A percentile compares a stretch with the other conserved stretches of the same genome.
phyloP scores from a whole-genome alignment of 73 alveolate genomes.

The Blepharisma stoltei region DNA sequence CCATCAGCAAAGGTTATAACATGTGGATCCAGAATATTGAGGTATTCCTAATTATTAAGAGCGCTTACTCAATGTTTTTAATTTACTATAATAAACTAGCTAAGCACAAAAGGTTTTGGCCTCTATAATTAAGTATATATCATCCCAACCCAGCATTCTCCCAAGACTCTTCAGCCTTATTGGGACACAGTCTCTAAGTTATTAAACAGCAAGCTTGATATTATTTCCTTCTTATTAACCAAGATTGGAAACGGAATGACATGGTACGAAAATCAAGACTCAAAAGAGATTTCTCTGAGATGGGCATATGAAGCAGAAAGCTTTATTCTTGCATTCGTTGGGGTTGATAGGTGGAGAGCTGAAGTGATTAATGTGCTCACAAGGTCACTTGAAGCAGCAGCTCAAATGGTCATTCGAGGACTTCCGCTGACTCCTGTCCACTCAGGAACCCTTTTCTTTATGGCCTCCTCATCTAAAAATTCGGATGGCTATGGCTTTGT shows the following conservation, averaged over 20 bases:
- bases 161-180: background rate
- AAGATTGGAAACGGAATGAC: background rate
- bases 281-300: no score
- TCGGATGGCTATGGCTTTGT: background rate
- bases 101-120: no score
- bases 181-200: background rate
- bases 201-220: background rate
- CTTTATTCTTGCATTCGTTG: background rate
- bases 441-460: background rate
- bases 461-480: background rate
- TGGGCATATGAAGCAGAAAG: background rate
- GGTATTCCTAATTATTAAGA: no score
- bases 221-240: background rate
- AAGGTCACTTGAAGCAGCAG: background rate
- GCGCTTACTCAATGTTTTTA: no score
- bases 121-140: no score
- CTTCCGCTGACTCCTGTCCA: background rate
- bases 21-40: background rate
- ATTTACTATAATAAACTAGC: no score
- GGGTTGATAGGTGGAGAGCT: slow-evolving; percentile 10
- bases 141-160: slow-evolving; percentile 22
- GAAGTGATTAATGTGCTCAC: background rate
- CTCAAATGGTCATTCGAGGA: background rate
- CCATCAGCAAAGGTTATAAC: background rate
- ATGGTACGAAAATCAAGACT: background rate